Evolutionary conservation across 345 rosid species (phyloP).

Genomic region (Citrus reticulata): DNA sequence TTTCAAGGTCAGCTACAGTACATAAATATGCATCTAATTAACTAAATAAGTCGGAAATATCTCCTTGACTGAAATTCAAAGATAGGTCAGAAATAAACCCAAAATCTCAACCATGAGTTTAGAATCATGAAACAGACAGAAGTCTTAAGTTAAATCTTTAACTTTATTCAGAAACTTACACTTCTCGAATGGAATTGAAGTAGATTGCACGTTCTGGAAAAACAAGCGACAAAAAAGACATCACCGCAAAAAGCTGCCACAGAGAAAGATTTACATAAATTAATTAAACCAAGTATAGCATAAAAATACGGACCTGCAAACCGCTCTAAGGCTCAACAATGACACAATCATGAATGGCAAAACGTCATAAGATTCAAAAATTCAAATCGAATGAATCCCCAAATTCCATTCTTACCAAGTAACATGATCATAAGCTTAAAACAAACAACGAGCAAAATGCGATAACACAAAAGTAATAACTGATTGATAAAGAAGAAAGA

Average conservation of each 20-base stretch:
- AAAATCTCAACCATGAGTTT: not conserved
- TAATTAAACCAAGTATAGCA: not conserved
- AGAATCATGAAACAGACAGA: not conserved
- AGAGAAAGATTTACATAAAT: not conserved
- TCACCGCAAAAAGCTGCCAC: conserved; percentile 79
- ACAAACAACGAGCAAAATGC: not conserved
- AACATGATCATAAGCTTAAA: not conserved
- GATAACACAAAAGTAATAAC: not conserved
- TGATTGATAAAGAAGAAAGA: not conserved
- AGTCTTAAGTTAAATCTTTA: not conserved
- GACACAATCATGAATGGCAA: not conserved
- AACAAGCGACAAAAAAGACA: conserved; percentile 85
- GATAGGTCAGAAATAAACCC: not conserved
- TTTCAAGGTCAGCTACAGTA: not conserved
- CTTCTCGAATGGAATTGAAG: conserved; percentile 93
- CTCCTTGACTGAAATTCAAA: not conserved
- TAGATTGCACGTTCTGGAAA: conserved; percentile 73
- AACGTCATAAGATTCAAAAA: not conserved
- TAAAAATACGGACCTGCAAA: not conserved
- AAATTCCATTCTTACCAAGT: not conserved
- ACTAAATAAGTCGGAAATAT: not conserved
- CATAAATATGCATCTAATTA: not conserved
- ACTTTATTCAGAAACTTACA: conserved; percentile 50
- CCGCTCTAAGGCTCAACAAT: not conserved
- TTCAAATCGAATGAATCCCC: not conserved